Percentiles rank a stretch among this genome's conserved stretches.
phyloP scores from a whole-genome alignment of 208 protist species.

The Leishmania turanica region DNA sequence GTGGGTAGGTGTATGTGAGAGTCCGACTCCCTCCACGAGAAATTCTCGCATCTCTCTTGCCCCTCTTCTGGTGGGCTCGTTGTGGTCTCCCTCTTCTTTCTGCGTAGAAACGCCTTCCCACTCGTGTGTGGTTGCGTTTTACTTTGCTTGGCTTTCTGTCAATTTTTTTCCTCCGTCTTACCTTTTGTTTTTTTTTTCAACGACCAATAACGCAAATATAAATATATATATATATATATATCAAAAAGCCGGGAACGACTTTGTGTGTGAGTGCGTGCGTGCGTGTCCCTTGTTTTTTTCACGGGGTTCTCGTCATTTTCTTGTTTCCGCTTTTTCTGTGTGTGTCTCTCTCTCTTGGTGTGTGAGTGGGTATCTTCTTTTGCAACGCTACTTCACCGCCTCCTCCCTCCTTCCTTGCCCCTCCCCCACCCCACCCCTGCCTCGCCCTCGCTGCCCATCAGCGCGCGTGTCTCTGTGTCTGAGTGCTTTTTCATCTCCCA shows the following conservation, averaged over 20 bases:
- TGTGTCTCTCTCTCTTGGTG: neutral
- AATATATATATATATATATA: too few species aligned
- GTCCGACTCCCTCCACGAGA: neutral
- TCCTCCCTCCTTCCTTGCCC: neutral
- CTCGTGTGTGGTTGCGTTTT: neutral
- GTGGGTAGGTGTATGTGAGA: neutral
- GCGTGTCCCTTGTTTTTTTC: neutral
- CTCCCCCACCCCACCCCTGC: neutral
- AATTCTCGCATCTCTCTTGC: neutral
- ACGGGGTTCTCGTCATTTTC: neutral
- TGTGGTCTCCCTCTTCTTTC: neutral
- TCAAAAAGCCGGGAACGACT: neutral
- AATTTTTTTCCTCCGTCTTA: neutral
- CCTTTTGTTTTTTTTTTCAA: neutral
- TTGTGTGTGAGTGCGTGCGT: neutral
- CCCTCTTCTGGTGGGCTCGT: neutral
- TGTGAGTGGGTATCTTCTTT: neutral
- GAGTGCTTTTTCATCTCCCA: conserved; percentile 1
- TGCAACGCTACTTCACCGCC: neutral
- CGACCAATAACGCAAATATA: neutral
- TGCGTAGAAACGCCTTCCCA: neutral
- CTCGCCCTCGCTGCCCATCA: neutral
- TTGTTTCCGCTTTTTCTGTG: neutral
- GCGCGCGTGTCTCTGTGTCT: neutral
- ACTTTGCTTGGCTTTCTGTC: neutral